phyloP scores from a whole-genome alignment of 805 yeast genomes.

The Nakazawaea wyomingensis region DNA sequence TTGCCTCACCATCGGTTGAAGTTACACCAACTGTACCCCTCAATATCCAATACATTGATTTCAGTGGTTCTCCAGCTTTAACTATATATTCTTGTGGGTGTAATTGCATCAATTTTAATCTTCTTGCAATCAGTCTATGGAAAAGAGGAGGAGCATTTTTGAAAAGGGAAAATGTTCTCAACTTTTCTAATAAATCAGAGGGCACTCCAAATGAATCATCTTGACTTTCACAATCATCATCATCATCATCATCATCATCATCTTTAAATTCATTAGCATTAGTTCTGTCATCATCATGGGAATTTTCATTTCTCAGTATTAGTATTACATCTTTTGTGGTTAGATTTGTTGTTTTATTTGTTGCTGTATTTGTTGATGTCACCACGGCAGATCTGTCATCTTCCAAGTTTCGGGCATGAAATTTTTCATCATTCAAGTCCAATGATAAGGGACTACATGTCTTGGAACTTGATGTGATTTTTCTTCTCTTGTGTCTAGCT shows the following conservation, averaged over 20 bases:
- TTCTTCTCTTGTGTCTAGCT: not conserved
- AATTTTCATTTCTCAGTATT: too few relatives aligned
- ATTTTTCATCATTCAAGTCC: too few relatives aligned
- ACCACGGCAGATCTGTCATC: slow-evolving; percentile 3
- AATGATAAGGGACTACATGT: slow-evolving; percentile 20
- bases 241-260: not conserved
- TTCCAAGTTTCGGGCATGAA: too few relatives aligned
- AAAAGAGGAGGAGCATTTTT: slow-evolving; percentile 63
- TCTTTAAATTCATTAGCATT: not conserved
- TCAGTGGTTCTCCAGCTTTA: slow-evolving; percentile 66
- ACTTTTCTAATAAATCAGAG: slow-evolving; percentile 45
- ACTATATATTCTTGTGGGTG: slow-evolving; percentile 68
- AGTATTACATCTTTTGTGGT: too few relatives aligned
- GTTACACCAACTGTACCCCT: slow-evolving; percentile 75
- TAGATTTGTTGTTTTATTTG: too few relatives aligned
- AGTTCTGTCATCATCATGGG: not conserved
- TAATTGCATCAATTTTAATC: slow-evolving; percentile 52
- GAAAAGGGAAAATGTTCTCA: slow-evolving; percentile 60
- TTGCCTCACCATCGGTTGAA: slow-evolving; percentile 70
- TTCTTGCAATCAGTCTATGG: slow-evolving; percentile 52
- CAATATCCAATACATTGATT: slow-evolving; percentile 75
- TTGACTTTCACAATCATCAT: not conserved
- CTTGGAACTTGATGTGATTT: slow-evolving; percentile 7
- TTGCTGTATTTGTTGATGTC: too few relatives aligned
- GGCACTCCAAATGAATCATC: slow-evolving; percentile 31